These are phyloP conservation scores for Glebionis coronaria DNA, from an alignment of 129 eudicot genomes.

Conservation along the genomic window DNA sequence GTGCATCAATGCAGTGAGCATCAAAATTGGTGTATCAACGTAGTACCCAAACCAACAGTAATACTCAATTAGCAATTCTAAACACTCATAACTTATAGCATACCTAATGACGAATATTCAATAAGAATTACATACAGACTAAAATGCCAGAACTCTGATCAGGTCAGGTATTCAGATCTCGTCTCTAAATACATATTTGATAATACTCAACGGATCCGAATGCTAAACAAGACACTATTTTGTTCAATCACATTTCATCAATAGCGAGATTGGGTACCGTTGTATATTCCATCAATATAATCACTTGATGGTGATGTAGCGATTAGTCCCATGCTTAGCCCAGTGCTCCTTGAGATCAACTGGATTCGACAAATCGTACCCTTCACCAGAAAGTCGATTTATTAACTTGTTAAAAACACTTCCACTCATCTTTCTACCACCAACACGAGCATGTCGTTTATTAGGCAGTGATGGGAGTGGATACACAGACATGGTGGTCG, in stretches of 20 bases:
- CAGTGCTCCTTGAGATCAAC: conserved; percentile 89
- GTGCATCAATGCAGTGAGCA: no score
- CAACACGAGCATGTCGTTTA: conserved; percentile 82
- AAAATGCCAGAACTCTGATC: background rate
- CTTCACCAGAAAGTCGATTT: conserved; percentile 79
- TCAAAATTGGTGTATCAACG: no score
- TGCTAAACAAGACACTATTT: conserved; percentile 16
- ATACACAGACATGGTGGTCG: conserved; percentile 77
- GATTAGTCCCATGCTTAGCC: conserved; percentile 97
- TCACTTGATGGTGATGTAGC: conserved; percentile 89
- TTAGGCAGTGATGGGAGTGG: conserved; percentile 82
- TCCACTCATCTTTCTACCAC: conserved; percentile 97
- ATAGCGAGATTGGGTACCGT: no score
- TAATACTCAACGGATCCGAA: conserved; percentile 18
- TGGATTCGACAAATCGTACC: conserved; percentile 73
- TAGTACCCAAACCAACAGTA: no score
- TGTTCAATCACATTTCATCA: background rate
- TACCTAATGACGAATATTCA: background rate
- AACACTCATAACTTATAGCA: no score
- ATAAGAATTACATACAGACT: background rate
- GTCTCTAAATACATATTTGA: conserved; percentile 7
- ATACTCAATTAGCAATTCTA: no score
- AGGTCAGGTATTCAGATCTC: background rate
- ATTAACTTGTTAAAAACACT: conserved; percentile 81
- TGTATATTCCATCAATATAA: background rate